Conservation (phyloP, 345 rosid species). For the Abelmoschus esculentus region DNA sequence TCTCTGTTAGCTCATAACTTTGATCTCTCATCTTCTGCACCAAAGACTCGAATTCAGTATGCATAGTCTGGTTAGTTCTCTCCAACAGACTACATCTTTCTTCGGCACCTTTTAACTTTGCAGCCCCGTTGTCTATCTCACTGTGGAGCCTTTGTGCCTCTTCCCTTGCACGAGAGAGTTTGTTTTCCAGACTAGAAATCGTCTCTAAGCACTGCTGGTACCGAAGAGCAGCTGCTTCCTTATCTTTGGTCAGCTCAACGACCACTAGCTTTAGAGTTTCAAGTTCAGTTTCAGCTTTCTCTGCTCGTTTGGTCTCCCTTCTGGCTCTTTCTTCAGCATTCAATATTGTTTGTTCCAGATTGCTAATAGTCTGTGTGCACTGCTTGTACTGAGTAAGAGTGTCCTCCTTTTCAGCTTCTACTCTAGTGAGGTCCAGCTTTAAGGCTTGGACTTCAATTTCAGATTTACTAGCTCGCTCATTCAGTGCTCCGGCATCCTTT, state of each 20-base stretch:
- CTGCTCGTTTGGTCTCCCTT: constrained; percentile 43
- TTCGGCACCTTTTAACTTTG: constrained; percentile 69
- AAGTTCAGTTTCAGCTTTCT: constrained; percentile 59
- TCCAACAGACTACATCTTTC: constrained; percentile 69
- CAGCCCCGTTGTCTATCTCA: constrained; percentile 56
- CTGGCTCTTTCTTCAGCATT: constrained; percentile 53
- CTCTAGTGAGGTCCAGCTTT: constrained; percentile 42
- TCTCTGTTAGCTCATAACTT: constrained; percentile 66
- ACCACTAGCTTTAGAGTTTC: constrained; percentile 55
- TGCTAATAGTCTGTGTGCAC: constrained; percentile 50
- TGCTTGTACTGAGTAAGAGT: constrained; percentile 44
- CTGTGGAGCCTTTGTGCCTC: constrained; percentile 59
- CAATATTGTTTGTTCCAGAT: constrained; percentile 49
- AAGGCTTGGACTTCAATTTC: constrained; percentile 50
- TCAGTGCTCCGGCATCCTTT: constrained; percentile 52
- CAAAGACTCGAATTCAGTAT: constrained; percentile 56
- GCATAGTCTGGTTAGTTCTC: constrained; percentile 64
- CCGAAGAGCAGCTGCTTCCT: constrained; percentile 51
- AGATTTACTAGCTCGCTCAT: constrained; percentile 53
- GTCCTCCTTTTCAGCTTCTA: constrained; percentile 65
- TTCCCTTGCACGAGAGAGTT: constrained; percentile 52
- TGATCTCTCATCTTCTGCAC: constrained; percentile 52
- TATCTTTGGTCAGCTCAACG: constrained; percentile 53
- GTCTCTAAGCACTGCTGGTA: constrained; percentile 69
- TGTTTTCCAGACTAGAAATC: constrained; percentile 57